phyloP scores from a whole-genome alignment of 2,329 filamentous ascomycete species.

The Fusarium transvaalense region DNA sequence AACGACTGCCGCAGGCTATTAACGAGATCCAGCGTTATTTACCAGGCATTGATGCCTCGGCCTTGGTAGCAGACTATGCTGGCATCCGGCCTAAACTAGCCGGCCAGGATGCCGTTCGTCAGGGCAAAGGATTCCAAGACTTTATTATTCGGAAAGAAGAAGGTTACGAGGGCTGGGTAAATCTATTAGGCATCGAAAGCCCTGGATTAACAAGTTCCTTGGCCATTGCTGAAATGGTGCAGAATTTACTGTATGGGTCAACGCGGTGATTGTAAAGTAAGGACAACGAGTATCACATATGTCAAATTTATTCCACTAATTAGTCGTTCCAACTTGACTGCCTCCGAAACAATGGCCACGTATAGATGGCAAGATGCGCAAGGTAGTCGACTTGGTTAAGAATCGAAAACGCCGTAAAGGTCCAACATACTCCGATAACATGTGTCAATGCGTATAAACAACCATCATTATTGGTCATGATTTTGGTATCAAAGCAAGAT shows the following conservation, averaged over 20 bases:
- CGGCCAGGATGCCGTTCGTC: conserved; percentile 68
- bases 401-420: conserved; percentile 34
- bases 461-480: conserved; percentile 40
- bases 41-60: conserved; percentile 74
- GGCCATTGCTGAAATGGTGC: conserved; percentile 85
- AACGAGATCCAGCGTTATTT: conserved; percentile 83
- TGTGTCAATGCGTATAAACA: conserved; percentile 39
- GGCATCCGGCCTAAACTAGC: conserved; percentile 91
- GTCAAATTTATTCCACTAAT: conserved; percentile 1
- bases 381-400: conserved; percentile 8
- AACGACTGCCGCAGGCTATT: conserved; percentile 74
- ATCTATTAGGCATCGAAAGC: conserved; percentile 92
- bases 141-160: conserved; percentile 85
- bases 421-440: conserved; percentile 39
- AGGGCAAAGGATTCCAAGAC: conserved; percentile 80
- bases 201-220: conserved; percentile 89
- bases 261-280: conserved; percentile 4
- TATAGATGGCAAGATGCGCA: conserved; percentile 31
- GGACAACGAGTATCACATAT: background rate
- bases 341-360: conserved; percentile 6
- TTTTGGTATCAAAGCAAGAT: conserved; percentile 41
- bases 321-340: background rate
- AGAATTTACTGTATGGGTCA: conserved; percentile 60
- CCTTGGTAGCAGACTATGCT: conserved; percentile 85
- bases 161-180: conserved; percentile 85